phyloP scores from a whole-genome alignment of 2,329 filamentous ascomycete genomes.

The Claviceps digitariae region DNA sequence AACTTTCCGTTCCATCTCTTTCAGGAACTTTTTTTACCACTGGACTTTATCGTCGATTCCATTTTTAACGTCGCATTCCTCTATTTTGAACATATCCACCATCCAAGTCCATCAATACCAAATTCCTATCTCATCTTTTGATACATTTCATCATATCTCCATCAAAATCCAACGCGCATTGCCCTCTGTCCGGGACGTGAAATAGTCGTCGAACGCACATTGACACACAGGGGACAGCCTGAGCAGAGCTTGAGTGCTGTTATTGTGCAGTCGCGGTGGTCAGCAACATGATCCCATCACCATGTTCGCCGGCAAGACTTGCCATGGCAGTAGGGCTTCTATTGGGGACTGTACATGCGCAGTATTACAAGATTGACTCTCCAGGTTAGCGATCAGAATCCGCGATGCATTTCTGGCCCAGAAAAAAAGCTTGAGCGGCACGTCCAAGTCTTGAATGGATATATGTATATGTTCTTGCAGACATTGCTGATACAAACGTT shows the following conservation, averaged over 20 bases:
- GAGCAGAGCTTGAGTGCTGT: not conserved
- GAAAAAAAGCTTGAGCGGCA: not conserved
- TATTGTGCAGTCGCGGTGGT: not conserved
- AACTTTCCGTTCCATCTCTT: not conserved
- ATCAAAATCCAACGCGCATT: not conserved
- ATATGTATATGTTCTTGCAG: not conserved
- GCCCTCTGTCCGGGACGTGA: not conserved
- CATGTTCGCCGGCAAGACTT: constrained; percentile 1
- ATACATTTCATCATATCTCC: not conserved
- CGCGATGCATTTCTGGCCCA: not conserved
- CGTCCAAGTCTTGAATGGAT: not conserved
- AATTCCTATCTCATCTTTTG: not conserved
- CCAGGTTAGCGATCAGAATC: constrained; percentile 12
- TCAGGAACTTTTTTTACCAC: too few relatives aligned
- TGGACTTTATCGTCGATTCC: not conserved
- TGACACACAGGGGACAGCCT: not conserved
- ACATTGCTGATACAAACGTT: constrained; percentile 10
- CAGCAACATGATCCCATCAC: constrained; percentile 2
- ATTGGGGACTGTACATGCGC: constrained; percentile 9
- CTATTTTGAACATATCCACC: not conserved
- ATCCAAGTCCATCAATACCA: not conserved
- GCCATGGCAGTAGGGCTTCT: constrained; percentile 2
- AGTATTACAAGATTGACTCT: constrained; percentile 18
- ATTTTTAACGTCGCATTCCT: not conserved
- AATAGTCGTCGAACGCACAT: too few relatives aligned